A percentile compares a stretch with the other conserved stretches of the same genome.
phyloP scores from a whole-genome alignment of 495 filamentous ascomycete species.

The Aspergillus avenaceus region DNA sequence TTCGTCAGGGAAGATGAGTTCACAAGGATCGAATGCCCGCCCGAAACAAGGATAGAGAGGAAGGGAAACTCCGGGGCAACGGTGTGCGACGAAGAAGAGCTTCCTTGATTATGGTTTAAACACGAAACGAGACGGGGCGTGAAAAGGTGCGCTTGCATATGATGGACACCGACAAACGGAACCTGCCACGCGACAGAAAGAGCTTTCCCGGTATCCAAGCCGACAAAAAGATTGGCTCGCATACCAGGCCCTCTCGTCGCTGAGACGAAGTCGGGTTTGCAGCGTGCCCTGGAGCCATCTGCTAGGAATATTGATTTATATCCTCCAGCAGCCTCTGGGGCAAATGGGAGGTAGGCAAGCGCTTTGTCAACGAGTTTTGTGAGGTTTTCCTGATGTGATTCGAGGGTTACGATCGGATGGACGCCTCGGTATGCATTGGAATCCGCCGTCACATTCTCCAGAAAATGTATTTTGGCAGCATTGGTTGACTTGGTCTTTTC shows the following conservation, averaged over 20 bases:
- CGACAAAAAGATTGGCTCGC: conserved; percentile 65
- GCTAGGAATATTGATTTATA: conserved; percentile 16
- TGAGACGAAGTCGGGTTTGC: conserved; percentile 72
- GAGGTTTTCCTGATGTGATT: conserved; percentile 67
- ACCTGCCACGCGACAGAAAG: conserved; percentile 78
- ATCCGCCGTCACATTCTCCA: conserved; percentile 78
- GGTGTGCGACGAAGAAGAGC: background rate
- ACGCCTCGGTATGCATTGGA: conserved; percentile 68
- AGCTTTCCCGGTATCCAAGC: conserved; percentile 83
- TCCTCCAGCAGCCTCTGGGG: conserved; percentile 10
- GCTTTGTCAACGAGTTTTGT: conserved; percentile 63
- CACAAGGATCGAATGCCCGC: conserved; percentile 85
- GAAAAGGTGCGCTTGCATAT: conserved; percentile 95
- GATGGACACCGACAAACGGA: conserved; percentile 80
- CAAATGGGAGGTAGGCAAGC: conserved; percentile 47
- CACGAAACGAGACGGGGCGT: conserved; percentile 78
- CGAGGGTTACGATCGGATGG: conserved; percentile 67
- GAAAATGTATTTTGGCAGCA: conserved; percentile 63
- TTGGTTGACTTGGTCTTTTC: conserved; percentile 44
- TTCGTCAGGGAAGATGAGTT: conserved; percentile 60
- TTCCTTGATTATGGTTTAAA: conserved; percentile 27
- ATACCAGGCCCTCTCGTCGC: conserved; percentile 92
- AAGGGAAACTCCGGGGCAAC: conserved; percentile 64
- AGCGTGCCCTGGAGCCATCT: conserved; percentile 25
- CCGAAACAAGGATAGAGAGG: conserved; percentile 83